Base-by-base conservation (phyloP, 768 basidiomycete species). In the Lactarius hatsudake region DNA sequence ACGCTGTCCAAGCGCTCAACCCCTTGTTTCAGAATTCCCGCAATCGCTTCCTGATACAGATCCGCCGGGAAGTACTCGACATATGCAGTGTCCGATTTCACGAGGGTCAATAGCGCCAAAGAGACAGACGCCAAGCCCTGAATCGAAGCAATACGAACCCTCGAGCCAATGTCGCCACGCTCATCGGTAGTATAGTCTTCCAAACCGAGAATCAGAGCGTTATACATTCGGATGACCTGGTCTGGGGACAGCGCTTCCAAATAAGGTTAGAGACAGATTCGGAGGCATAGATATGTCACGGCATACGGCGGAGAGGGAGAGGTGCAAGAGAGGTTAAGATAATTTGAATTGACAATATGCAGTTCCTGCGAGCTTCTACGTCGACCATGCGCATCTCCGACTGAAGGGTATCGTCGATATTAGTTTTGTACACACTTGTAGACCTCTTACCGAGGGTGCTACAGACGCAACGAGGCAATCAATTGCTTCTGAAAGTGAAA, bases 151-250 rank as follows among this genome's bases (percentile, higher is more conserved):
- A 91, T 83, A 69, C 96, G 91, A 61, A 95, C 84, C 94, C 95
- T 97, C 2, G 96, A 98, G 51, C 96, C 96, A 43, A 99, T 90
- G 74, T 99, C 97, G 5, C 96, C 96, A 70, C 96, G 87, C 74
- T 97, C 92, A 74, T 99, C 96, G 58, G 86, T 87, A 6, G 93
- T 90, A 74, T 98, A 99, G 78, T 99, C 96, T 23, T 86, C 81
- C 61, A 99, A 77, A 4, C 93, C 95, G n/a, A 73, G 75, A n/a
- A 88, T 75, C 43, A 93, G 74, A 23, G 84, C 82, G 62, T 83
- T 78, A 60, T 89, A 79, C 63, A 93, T 59, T 23, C 26, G 60
- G 23, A 23, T 30, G n/a, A 36, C 36, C 18, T 71, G 34, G 71
- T 64, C 45, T 8, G 64, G 15, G 15, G 45, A 51, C 23, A 70